Base-by-base conservation (phyloP, 2,329 filamentous ascomycete genomes). In the Clathrospora elynae region DNA sequence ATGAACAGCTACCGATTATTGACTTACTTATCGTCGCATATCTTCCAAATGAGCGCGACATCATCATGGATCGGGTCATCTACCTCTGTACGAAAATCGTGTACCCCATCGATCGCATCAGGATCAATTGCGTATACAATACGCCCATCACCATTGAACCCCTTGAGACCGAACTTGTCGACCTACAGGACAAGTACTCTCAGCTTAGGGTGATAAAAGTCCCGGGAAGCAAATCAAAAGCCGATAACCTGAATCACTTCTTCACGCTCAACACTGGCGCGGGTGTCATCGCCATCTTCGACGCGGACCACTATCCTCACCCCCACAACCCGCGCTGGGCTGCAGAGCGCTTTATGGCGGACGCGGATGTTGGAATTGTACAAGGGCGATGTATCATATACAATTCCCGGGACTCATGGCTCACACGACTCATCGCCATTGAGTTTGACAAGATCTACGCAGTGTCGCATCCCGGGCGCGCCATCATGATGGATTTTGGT, bases 371-470 rank as follows among this genome's bases (percentile, higher is more conserved):
- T n/a, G 71, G 72, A 28, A 73, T 75, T 39, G 73, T 75, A 5
- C 73, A 76, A 58, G 73, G 73, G n/a, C 71, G 73, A 13, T 76
- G 73, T 43, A 65, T 76, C 12, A 66, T 76, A 35, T 73, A 73
- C 57, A 76, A 76, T 51, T 65, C 73, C 6, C 57, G 61, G 7
- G 67, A 70, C n/a, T 67, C 64, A 5, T 66, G 73, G 50, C 59
- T 72, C 17, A 68, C 73, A 1, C 64, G 61, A 19, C 71, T 75
- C 65, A 74, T 76, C 19, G 64, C 70, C 1, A 66, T 75, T 24
- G 73, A 76, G 42, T 76, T 76, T 42, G 73, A 75, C 58, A 75
- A 75, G 54, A 75, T 76, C 43, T 76, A 76, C 46, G 73, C 73
- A 5, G 73, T 74, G 14, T 74, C 73, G 7, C 73, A 76, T 50